These are phyloP conservation scores for Lepraria neglecta DNA, from an alignment of 495 filamentous ascomycete genomes.

Conservation along the genomic window DNA sequence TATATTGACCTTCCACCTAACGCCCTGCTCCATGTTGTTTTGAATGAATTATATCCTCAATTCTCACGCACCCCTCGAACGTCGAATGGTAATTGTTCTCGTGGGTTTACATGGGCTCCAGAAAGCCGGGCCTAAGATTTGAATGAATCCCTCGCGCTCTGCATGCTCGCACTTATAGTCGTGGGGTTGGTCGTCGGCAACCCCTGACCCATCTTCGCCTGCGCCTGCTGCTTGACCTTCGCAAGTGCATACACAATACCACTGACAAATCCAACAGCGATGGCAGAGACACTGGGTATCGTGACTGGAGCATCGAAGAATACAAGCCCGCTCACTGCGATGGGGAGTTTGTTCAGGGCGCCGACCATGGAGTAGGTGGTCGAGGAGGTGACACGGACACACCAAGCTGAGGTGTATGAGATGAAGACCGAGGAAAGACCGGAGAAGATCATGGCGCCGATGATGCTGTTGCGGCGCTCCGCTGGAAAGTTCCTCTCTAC, in stretches of 20 bases:
- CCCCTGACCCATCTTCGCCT: slow-evolving; percentile 47
- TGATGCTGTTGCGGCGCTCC: slow-evolving; percentile 64
- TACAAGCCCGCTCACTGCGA: slow-evolving; percentile 81
- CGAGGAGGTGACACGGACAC: slow-evolving; percentile 90
- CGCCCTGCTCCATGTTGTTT: slow-evolving; percentile 14
- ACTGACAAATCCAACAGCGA: slow-evolving; percentile 80
- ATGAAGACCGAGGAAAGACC: slow-evolving; percentile 94
- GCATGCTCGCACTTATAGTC: slow-evolving; percentile 81
- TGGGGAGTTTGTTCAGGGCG: slow-evolving; percentile 93
- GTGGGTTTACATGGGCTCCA: neutral
- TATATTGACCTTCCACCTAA: slow-evolving; percentile 4
- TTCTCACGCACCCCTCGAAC: neutral
- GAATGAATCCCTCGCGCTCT: slow-evolving; percentile 84
- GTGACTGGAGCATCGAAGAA: slow-evolving; percentile 96
- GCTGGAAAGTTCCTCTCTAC: slow-evolving; percentile 80
- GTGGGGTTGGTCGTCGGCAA: slow-evolving; percentile 62
- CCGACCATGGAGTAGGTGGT: slow-evolving; percentile 99
- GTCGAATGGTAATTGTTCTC: neutral
- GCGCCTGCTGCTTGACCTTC: slow-evolving; percentile 74
- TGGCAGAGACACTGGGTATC: slow-evolving; percentile 84
- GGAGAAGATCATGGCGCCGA: slow-evolving; percentile 88
- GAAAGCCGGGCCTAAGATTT: slow-evolving; percentile 39
- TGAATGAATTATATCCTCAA: neutral
- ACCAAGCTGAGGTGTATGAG: slow-evolving; percentile 97
- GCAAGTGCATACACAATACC: slow-evolving; percentile 89